Evolutionary conservation across 768 basidiomycete genomes (phyloP).

Genomic region (Amylocystis lapponica): DNA sequence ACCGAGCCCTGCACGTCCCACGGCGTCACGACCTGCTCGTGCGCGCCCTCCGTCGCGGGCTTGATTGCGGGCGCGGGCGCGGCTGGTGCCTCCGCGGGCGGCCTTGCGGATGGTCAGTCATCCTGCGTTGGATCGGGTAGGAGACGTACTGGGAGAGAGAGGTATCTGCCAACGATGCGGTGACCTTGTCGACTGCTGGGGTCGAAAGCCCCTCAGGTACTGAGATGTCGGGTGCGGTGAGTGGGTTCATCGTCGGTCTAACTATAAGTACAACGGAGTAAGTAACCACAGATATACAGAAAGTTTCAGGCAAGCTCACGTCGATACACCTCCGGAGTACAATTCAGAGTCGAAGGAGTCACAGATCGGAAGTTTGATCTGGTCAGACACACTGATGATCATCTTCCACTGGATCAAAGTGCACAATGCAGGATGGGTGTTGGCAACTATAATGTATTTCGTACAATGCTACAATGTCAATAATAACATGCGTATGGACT

Average conservation of each 20-base stretch:
- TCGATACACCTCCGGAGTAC: too few relatives aligned
- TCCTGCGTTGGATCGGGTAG: background rate
- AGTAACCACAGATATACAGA: too few relatives aligned
- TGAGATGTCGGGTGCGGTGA: conserved; percentile 22
- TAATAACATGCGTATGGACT: conserved; percentile 3
- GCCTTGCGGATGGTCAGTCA: background rate
- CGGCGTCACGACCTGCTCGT: conserved; percentile 86
- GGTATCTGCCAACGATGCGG: conserved; percentile 20
- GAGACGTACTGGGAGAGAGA: conserved; percentile 28
- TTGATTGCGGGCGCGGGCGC: conserved; percentile 23
- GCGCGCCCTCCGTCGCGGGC: conserved; percentile 25
- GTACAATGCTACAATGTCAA: conserved; percentile 8
- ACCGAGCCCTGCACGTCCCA: conserved; percentile 97
- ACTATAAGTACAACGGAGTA: too few relatives aligned
- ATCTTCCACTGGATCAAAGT: too few relatives aligned
- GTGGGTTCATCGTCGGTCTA: too few relatives aligned
- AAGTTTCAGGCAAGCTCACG: too few relatives aligned
- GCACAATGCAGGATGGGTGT: too few relatives aligned
- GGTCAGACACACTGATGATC: too few relatives aligned
- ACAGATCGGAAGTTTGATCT: too few relatives aligned
- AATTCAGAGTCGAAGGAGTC: too few relatives aligned
- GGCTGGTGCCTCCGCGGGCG: background rate
- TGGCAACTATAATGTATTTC: background rate
- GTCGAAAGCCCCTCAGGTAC: too few relatives aligned
- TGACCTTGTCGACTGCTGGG: conserved; percentile 24